A percentile compares a stretch with the other conserved stretches of the same genome.
Evolutionary conservation across 257 asterid species (phyloP).

Genomic region (Datura wrightii): DNA sequence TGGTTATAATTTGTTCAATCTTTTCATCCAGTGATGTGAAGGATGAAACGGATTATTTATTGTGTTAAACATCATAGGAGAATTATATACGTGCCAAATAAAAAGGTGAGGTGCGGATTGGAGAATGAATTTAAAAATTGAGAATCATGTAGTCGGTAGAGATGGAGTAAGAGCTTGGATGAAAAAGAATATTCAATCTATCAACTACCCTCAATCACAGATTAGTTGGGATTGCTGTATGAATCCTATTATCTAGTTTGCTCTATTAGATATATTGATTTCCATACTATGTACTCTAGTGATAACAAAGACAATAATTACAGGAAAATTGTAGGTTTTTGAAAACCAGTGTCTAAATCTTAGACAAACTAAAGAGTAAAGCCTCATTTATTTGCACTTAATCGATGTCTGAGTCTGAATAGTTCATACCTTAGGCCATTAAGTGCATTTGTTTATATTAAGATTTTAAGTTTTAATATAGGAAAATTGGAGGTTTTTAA

Average conservation of each 20-base stretch:
- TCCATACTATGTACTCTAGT: not conserved
- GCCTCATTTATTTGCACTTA: too few species aligned
- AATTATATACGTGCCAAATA: not conserved
- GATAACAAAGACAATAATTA: not conserved
- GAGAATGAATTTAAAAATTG: not conserved
- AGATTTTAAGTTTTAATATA: too few species aligned
- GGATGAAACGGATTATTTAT: not conserved
- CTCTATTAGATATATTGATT: not conserved
- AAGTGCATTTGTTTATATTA: too few species aligned
- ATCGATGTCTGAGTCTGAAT: too few species aligned
- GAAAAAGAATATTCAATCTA: not conserved
- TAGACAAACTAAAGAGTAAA: not conserved
- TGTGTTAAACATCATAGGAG: not conserved
- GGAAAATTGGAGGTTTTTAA: not conserved
- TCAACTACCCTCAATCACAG: not conserved
- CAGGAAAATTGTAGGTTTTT: not conserved
- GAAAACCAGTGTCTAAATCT: not conserved
- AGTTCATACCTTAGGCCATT: too few species aligned
- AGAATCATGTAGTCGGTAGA: constrained; percentile 1
- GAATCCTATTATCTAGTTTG: not conserved
- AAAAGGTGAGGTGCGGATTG: not conserved
- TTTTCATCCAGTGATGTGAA: not conserved
- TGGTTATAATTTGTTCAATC: not conserved
- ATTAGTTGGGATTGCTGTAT: not conserved
- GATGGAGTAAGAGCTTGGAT: not conserved